Conservation (phyloP, 345 rosid species). For the Corchorus capsularis region DNA sequence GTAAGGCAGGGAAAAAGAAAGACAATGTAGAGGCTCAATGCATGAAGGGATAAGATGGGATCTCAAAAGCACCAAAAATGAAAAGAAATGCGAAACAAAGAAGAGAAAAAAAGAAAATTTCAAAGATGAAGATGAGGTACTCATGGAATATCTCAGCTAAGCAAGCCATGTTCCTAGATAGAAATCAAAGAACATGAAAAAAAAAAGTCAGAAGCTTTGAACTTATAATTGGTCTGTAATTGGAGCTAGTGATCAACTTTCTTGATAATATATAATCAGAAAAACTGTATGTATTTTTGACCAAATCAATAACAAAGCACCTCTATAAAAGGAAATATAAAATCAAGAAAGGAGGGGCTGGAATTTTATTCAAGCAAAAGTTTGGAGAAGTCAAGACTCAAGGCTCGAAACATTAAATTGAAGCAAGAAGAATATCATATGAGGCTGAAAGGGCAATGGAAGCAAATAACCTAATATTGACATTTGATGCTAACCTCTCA, state of each 20-base stretch:
- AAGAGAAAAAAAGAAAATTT: no score
- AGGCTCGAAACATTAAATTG: neutral
- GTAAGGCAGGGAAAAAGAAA: neutral
- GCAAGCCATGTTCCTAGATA: neutral
- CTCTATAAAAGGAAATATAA: no score
- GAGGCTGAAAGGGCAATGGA: neutral
- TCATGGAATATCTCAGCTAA: no score
- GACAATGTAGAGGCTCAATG: neutral
- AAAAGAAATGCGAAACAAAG: no score
- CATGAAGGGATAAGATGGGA: constrained; percentile 30
- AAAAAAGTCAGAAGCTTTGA: no score
- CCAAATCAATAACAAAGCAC: no score
- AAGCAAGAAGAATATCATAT: neutral
- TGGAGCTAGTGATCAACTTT: no score
- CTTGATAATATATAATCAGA: no score
- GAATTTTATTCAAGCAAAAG: constrained; percentile 5
- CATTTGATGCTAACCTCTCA: constrained; percentile 4
- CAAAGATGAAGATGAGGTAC: no score
- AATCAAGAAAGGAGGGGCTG: no score
- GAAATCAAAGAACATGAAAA: neutral
- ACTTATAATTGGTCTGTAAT: no score
- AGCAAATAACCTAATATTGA: neutral
- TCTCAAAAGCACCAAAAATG: constrained; percentile 39
- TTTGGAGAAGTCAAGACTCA: neutral
- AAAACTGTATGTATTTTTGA: no score